These are phyloP conservation scores for Omphalotus guepiniiformis DNA, from an alignment of 768 basidiomycete genomes.

Conservation along the genomic window DNA sequence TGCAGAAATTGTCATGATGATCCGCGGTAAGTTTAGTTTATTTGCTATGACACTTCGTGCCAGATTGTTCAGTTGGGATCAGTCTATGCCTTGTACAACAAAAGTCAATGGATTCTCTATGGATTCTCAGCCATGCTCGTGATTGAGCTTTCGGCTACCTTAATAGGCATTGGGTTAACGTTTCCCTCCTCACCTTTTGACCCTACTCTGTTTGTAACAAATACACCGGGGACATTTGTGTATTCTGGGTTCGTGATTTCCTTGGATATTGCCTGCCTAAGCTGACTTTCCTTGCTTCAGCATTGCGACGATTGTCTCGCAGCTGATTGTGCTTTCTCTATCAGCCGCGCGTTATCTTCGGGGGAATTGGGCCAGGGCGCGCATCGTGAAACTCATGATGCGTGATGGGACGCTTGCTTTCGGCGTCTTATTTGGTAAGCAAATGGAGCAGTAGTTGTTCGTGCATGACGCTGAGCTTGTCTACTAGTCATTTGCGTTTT, in stretches of 20 bases:
- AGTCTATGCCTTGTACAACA: slow-evolving; percentile 30
- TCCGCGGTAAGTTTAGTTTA: slow-evolving; percentile 22
- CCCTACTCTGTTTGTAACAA: slow-evolving; percentile 4
- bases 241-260: slow-evolving; percentile 11
- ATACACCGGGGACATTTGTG: slow-evolving; percentile 12
- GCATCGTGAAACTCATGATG: slow-evolving; percentile 10
- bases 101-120: slow-evolving; percentile 16
- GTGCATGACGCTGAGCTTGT: no score
- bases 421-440: slow-evolving; percentile 8
- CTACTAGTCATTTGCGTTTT: slow-evolving; percentile 8
- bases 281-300: background rate
- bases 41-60: background rate
- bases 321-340: slow-evolving; percentile 9
- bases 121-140: slow-evolving; percentile 17
- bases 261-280: background rate
- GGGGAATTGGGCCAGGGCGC: background rate
- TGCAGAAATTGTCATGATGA: slow-evolving; percentile 28
- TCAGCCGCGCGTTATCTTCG: slow-evolving; percentile 7
- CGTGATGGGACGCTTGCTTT: slow-evolving; percentile 15
- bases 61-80: background rate
- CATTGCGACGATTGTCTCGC: slow-evolving; percentile 10
- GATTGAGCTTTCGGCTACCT: slow-evolving; percentile 10
- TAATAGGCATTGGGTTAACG: slow-evolving; percentile 8
- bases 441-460: no score
- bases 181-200: slow-evolving; percentile 9